Evolutionary conservation across 345 rosid genomes (phyloP).

Genomic region (Euphorbia peplus): DNA sequence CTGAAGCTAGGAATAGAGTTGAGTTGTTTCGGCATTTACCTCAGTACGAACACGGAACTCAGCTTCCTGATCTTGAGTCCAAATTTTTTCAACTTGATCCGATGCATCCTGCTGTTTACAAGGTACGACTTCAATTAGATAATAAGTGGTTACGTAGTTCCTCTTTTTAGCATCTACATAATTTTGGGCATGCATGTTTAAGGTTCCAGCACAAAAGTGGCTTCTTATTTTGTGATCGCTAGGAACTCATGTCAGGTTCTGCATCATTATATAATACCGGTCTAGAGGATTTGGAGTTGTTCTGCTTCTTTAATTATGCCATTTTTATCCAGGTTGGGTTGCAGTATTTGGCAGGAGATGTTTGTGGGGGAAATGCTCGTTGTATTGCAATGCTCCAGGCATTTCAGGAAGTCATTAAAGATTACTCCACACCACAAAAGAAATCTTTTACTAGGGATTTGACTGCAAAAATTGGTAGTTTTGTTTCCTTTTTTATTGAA

Average conservation of each 20-base stretch:
- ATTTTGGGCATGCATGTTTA: background rate
- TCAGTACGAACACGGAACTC: slow-evolving; percentile 90
- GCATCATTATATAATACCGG: background rate
- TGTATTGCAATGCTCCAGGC: slow-evolving; percentile 96
- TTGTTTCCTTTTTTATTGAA: slow-evolving; percentile 78
- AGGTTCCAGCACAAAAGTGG: background rate
- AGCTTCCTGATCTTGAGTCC: slow-evolving; percentile 77
- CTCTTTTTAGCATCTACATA: slow-evolving; percentile 4
- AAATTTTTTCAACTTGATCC: slow-evolving; percentile 84
- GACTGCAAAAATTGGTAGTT: slow-evolving; percentile 72
- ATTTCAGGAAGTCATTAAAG: slow-evolving; percentile 70
- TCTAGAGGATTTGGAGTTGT: background rate
- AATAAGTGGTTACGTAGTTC: background rate
- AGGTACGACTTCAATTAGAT: slow-evolving; percentile 45
- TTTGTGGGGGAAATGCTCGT: slow-evolving; percentile 87
- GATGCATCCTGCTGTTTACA: slow-evolving; percentile 88
- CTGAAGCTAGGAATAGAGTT: slow-evolving; percentile 83
- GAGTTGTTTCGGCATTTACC: slow-evolving; percentile 94
- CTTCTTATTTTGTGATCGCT: background rate
- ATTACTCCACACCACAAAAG: slow-evolving; percentile 70
- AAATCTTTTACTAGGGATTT: slow-evolving; percentile 74
- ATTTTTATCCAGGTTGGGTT: slow-evolving; percentile 70
- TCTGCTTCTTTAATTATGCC: slow-evolving; percentile 11
- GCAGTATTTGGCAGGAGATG: slow-evolving; percentile 78
- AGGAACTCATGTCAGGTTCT: background rate